Base-by-base conservation (phyloP, 306 rosid genomes). In the Quercus dentata region DNA sequence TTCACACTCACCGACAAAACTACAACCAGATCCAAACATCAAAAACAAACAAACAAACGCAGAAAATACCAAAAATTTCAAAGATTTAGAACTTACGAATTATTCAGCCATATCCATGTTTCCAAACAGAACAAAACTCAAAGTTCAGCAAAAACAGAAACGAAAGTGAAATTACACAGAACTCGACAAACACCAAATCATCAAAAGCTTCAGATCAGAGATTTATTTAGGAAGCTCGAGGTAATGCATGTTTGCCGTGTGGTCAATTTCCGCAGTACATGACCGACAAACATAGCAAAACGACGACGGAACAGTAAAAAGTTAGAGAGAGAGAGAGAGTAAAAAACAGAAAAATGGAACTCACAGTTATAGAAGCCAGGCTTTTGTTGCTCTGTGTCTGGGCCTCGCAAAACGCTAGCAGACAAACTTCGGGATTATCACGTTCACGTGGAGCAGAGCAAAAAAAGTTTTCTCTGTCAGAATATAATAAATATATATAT, bases 351-450 rank as follows among this genome's bases (percentile, higher is more conserved):
- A 41, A 5, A 21, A 31, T 41, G 18, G 19, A 46, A 67, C 73
- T 71, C 56, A 81, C 84, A 0, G 41, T 35, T 2, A 1, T 35
- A 1, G 41, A 35, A 35, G 41, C 57, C 21, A 20, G 51, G 30
- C 12, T 28, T n/a, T 52, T 56, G 13, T 1, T 33, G 33, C 33
- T 17, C 3, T 3, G 8, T 2, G 46, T 8, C 46, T 8, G 46
- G 46, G 69, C 69, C 15, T 63, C 69, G 11, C 46, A 55, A 57
- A 69, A 54, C 21, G 49, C 31, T 30, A 68, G 49, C 63, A 23
- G 68, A 35, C 56, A 56, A 68, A 18, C 73, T 21, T 78, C 76
- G 76, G 83, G 83, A 79, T 79, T 62, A 59, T 52, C 68, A 38
- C 1, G 33, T 23, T 41, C 12, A 2, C 2, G 46, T 41, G 46